Percentiles rank a stretch among this genome's conserved stretches.
Conservation (phyloP, 1,139 yeast species). For the Suhomyces ambrosiae region DNA sequence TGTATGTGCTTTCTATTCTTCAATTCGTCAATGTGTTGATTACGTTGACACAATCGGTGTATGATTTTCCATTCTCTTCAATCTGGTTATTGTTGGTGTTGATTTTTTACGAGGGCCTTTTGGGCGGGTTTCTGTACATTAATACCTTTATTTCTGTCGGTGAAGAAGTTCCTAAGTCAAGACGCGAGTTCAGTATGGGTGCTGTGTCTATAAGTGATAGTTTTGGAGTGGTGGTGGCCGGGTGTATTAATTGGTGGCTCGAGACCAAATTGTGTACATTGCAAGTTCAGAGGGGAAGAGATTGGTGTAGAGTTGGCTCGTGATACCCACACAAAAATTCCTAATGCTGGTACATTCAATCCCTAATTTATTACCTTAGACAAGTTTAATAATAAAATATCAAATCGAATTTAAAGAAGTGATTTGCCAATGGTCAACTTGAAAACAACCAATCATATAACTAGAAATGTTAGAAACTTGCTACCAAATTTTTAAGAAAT, state of each 20-base stretch:
- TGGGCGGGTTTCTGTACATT: constrained; percentile 90
- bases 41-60: constrained; percentile 65
- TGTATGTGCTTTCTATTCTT: constrained; percentile 64
- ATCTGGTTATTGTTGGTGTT: constrained; percentile 65
- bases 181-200: constrained; percentile 88
- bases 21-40: constrained; percentile 68
- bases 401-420: too few relatives aligned
- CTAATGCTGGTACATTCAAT: too few relatives aligned
- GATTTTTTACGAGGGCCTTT: constrained; percentile 80
- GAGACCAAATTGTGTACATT: constrained; percentile 66
- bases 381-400: too few relatives aligned
- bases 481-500: too few relatives aligned
- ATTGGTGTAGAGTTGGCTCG: constrained; percentile 54
- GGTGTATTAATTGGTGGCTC: constrained; percentile 68
- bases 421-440: too few relatives aligned
- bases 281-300: constrained; percentile 65
- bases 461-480: too few relatives aligned
- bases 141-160: constrained; percentile 82
- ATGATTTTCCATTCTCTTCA: constrained; percentile 52
- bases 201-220: constrained; percentile 94
- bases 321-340: too few relatives aligned
- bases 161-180: constrained; percentile 55
- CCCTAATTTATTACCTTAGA: too few relatives aligned
- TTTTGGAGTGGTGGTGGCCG: constrained; percentile 83
- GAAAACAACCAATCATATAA: too few relatives aligned